Base-by-base conservation (phyloP, 2,329 filamentous ascomycete genomes). In the Tolypocladium album region DNA sequence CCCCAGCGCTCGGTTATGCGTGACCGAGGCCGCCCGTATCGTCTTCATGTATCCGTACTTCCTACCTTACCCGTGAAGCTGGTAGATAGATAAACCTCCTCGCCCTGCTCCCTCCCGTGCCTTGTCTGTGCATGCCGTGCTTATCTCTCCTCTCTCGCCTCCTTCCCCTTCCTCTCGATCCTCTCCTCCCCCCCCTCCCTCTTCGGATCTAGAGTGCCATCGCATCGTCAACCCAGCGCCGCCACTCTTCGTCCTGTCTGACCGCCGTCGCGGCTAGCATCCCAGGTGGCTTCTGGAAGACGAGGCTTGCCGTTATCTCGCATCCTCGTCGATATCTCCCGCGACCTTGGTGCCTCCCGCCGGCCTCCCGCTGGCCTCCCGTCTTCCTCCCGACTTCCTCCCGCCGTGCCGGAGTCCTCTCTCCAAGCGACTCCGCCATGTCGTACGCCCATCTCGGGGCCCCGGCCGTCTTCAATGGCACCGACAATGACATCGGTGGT, bases 401-500 rank as follows among this genome's bases (percentile, higher is more conserved):
- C 27, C 27, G 27, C 27, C 27, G 27, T 58, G 56, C 59, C 57
- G 42, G 57, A 58, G 22, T 59, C 50, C 50, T 31, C 27, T 31
- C 61, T 52, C 39, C 45, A 59, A 50, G 38, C 56, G 24, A 22
- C 60, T 38, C 50, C 61, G 58, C 56, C 58, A 86, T 86, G 83
- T 84, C 82, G 62, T 86, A 87, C 71, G 74, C 79, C 58, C 82
- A 82, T 74, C 74, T 82, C 65, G 85, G 85, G 59, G 71, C 83
- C 55, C 85, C 85, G 45, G 69, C 79, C 64, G 71, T 69, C 61
- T 88, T 86, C 75, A 88, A 88, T 76, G 84, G 84, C 71, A 87
- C 84, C 59, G 74, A 90, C 69, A 64, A 76, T 43, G 79, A 81
- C 63, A 79, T 83, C 60, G 90, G 90, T 67, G 90, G 90, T 71